Percentiles rank a stretch among this genome's conserved stretches.
Conservation (phyloP, 2,329 filamentous ascomycete genomes). For the Rutstroemia sp. region DNA sequence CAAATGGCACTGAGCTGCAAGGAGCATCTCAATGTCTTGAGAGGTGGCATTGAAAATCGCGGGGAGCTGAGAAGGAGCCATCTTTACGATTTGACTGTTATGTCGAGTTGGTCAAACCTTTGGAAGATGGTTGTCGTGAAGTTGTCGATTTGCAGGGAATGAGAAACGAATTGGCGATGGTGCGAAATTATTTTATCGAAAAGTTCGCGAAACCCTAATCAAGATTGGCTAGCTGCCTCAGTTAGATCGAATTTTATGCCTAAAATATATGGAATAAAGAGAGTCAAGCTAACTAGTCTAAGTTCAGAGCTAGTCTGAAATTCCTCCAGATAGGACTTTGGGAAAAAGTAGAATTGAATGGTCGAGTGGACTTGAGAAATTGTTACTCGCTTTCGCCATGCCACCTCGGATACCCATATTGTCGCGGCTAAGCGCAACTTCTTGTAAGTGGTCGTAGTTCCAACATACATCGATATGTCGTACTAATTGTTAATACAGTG, state of each 20-base stretch:
- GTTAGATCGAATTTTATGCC: background rate
- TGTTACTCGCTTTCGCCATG: slow-evolving; percentile 38
- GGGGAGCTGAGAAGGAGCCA: slow-evolving; percentile 93
- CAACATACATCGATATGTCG: background rate
- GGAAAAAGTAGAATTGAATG: slow-evolving; percentile 1
- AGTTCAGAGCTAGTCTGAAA: slow-evolving; percentile 19
- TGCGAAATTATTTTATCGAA: slow-evolving; percentile 6
- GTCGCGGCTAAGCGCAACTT: slow-evolving; percentile 51
- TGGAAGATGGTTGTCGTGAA: slow-evolving; percentile 8
- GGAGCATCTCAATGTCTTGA: slow-evolving; percentile 99
- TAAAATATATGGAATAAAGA: background rate
- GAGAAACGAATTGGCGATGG: slow-evolving; percentile 8
- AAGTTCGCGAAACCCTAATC: slow-evolving; percentile 11
- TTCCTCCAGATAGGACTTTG: slow-evolving; percentile 9
- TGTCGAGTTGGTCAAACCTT: slow-evolving; percentile 26
- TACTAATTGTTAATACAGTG: slow-evolving; percentile 36
- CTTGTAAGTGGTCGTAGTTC: slow-evolving; percentile 40
- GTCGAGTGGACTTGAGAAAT: background rate
- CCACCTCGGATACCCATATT: slow-evolving; percentile 58
- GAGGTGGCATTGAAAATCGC: slow-evolving; percentile 90
- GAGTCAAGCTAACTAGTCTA: slow-evolving; percentile 18
- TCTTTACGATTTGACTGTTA: slow-evolving; percentile 57
- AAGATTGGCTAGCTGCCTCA: slow-evolving; percentile 1
- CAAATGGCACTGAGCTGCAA: slow-evolving; percentile 92
- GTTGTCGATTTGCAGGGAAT: slow-evolving; percentile 19